Conservation (phyloP, 768 basidiomycete genomes). For the Mycena amicta region DNA sequence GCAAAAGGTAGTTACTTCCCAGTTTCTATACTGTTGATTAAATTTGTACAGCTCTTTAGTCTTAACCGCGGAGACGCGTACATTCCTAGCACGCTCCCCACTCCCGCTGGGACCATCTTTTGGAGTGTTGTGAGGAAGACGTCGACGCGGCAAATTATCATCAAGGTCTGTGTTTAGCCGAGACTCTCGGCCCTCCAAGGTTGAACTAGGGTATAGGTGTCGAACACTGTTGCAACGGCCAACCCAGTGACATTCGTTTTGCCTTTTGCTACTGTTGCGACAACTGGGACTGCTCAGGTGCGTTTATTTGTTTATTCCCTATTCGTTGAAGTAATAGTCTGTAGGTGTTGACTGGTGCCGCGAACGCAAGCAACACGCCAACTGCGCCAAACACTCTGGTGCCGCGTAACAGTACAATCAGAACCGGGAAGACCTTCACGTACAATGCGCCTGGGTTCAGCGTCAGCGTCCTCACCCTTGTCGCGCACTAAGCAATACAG, state of each 20-base stretch:
- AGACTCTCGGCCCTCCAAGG: neutral
- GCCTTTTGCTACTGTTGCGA: conserved; percentile 52
- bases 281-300: conserved; percentile 43
- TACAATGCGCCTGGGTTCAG: conserved; percentile 56
- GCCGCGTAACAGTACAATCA: conserved; percentile 48
- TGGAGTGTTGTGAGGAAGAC: conserved; percentile 60
- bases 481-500: conserved; percentile 25
- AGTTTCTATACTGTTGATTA: neutral
- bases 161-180: conserved; percentile 57
- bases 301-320: too few relatives aligned
- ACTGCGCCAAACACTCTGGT: conserved; percentile 47
- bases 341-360: conserved; percentile 53
- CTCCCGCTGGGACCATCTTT: conserved; percentile 47
- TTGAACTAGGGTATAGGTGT: conserved; percentile 39
- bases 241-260: conserved; percentile 52
- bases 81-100: conserved; percentile 63
- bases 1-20: conserved; percentile 47
- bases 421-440: conserved; percentile 52
- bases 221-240: conserved; percentile 48
- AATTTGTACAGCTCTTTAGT: conserved; percentile 61
- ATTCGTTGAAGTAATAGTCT: too few relatives aligned
- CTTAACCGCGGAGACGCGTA: conserved; percentile 63
- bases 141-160: conserved; percentile 45
- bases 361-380: conserved; percentile 58
- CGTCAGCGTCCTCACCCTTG: conserved; percentile 41